A percentile compares a stretch with the other conserved stretches of the same genome.
These are phyloP conservation scores for Fusarium hostae DNA, from an alignment of 2,329 filamentous ascomycete species.

Conservation along the genomic window DNA sequence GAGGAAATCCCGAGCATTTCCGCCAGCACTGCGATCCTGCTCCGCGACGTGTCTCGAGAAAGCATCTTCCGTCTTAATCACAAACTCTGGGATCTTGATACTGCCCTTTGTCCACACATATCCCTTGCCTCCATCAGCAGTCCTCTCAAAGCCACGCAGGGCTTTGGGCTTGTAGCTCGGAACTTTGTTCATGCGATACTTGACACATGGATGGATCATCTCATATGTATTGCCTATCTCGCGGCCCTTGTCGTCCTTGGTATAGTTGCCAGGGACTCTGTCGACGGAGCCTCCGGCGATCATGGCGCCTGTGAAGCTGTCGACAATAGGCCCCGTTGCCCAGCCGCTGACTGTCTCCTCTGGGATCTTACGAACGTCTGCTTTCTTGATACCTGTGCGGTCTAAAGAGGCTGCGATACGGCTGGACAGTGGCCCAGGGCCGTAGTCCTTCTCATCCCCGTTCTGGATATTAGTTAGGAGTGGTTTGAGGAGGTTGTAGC, in stretches of 20 bases:
- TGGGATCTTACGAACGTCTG: constrained; percentile 23
- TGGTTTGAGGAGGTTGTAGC: constrained; percentile 35
- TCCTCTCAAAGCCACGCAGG: constrained; percentile 29
- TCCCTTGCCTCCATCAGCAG: constrained; percentile 8
- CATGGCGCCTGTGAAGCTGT: constrained; percentile 40
- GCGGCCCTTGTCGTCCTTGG: constrained; percentile 15
- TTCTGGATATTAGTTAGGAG: constrained; percentile 29
- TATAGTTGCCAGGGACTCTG: constrained; percentile 35
- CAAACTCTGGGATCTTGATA: constrained; percentile 34
- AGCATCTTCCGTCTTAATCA: constrained; percentile 34
- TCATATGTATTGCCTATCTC: constrained; percentile 33
- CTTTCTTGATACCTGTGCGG: constrained; percentile 27
- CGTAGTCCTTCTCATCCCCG: constrained; percentile 34
- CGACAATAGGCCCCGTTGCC: constrained; percentile 42
- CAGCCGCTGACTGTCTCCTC: constrained; percentile 35
- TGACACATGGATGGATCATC: constrained; percentile 38
- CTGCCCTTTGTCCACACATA: constrained; percentile 32
- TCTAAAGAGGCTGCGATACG: constrained; percentile 22
- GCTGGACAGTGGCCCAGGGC: constrained; percentile 19
- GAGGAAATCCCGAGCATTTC: constrained; percentile 30
- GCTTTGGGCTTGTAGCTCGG: constrained; percentile 33
- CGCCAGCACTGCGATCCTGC: constrained; percentile 23
- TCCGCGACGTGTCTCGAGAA: constrained; percentile 32
- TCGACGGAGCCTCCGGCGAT: constrained; percentile 20
- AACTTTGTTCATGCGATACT: constrained; percentile 38